Percentiles rank a stretch among this genome's conserved stretches.
Conservation (phyloP, 371 early-diverging fungal genomes). For the Dinochytrium kinnereticum region DNA sequence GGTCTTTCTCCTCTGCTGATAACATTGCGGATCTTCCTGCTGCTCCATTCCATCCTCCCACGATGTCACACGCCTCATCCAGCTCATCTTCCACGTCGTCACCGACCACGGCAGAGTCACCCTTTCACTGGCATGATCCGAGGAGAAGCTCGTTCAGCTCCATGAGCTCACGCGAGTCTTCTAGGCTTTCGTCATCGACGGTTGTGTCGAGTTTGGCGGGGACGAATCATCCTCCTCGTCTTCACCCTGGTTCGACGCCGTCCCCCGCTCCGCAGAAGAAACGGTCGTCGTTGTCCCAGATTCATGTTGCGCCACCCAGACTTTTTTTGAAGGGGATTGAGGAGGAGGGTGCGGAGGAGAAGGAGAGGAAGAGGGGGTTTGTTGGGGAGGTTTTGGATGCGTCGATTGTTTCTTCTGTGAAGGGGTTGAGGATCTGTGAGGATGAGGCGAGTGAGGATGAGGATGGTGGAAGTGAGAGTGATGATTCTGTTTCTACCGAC, state of each 20-base stretch:
- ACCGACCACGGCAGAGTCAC: background rate
- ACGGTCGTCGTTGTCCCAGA: background rate
- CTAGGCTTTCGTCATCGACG: background rate
- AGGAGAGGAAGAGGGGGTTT: too few species aligned
- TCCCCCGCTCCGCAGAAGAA: background rate
- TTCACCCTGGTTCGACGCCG: background rate
- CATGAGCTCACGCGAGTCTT: background rate
- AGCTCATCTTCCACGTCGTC: background rate
- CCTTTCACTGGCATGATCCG: too few species aligned
- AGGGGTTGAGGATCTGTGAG: too few species aligned
- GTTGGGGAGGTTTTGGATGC: too few species aligned
- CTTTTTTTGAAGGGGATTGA: too few species aligned
- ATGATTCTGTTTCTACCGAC: background rate
- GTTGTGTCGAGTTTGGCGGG: background rate
- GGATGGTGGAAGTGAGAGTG: background rate
- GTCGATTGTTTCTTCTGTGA: too few species aligned
- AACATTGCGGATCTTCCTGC: background rate
- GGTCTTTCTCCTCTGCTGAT: background rate
- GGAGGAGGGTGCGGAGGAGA: too few species aligned
- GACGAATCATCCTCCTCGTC: background rate
- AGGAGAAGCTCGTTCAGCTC: slow-evolving; percentile 15
- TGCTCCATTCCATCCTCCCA: background rate
- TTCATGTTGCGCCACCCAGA: background rate
- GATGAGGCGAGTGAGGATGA: background rate
- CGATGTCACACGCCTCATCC: background rate